Evolutionary conservation across 2,329 filamentous ascomycete species (phyloP), one percentile per base, ranked within the genome.

Genomic region (Exophiala xenobiotica): DNA sequence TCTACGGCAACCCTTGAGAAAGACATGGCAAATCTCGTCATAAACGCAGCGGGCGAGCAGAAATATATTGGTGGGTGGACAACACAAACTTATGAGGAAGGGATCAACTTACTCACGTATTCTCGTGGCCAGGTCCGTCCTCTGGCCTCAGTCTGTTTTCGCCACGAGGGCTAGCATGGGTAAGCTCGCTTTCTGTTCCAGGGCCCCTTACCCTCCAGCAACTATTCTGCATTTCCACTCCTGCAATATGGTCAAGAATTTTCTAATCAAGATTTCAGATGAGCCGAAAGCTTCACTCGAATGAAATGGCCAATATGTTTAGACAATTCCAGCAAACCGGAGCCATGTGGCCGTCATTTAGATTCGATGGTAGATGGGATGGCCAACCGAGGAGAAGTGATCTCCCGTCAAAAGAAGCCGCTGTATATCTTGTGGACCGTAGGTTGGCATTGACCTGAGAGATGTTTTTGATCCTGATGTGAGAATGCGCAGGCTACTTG

Each of bases 41-140:
- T 46, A 18, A 45, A 43, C 20, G 51, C 45, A 1, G 26, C 46
- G 7, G 51, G 51, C 8, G 45, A 39, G 20, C 40, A 53, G 33
- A 53, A 53, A 41, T 53, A 46, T 16, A 39, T 53, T 20, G 51
- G 51, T 53, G 35, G 12, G 51, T 11, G 6, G 18, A 6, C 42
- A 23, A 12, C n/a, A 23, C n/a, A 9, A n/a, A n/a, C n/a, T 35
- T 11, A 12, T 39, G 8, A 19, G 24, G 22, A 14, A 3, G 14
- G 24, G 5, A 22, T 16, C 9, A 12, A 3, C n/a, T 18, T 22
- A 29, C 16, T 41, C 26, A 38, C 7, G 16, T 12, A 9, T 22
- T 22, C 5, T 26, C 22, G 33, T 20, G 19, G 8, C 16, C 26
- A 53, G 51, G 51, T 8, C 31, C 46, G 9, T 49, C 51, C 6